Conservation (phyloP, 148 eudicot species). For the Nyssa sinensis region DNA sequence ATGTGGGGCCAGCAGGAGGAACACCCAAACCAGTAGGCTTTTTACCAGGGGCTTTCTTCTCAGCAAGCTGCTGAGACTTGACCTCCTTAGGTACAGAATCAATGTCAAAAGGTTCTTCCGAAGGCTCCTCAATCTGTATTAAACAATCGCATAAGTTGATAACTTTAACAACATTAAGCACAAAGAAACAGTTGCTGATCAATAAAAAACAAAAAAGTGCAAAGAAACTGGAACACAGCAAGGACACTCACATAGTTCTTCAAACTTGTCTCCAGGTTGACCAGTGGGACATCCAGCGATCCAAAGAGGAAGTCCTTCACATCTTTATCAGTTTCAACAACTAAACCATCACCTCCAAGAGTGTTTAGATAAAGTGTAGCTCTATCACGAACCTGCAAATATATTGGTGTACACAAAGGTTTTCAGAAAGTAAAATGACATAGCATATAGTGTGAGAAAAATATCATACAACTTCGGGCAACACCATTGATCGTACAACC, state of each 20-base stretch:
- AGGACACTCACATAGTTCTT: conserved; percentile 74
- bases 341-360: conserved; percentile 78
- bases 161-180: conserved; percentile 8
- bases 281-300: conserved; percentile 76
- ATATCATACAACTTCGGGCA: too few species aligned
- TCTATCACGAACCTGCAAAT: conserved; percentile 93
- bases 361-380: conserved; percentile 87
- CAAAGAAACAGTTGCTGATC: too few species aligned
- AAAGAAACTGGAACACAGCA: not conserved
- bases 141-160: conserved; percentile 11
- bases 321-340: conserved; percentile 78
- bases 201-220: too few species aligned
- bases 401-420: conserved; percentile 11
- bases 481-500: too few species aligned
- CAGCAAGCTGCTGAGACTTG: conserved; percentile 84
- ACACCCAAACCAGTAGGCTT: conserved; percentile 84
- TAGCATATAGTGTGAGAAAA: not conserved
- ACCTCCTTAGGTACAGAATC: conserved; percentile 86
- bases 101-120: conserved; percentile 86
- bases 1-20: conserved; percentile 61
- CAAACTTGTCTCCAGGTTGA: conserved; percentile 83
- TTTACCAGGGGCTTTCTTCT: conserved; percentile 84
- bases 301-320: conserved; percentile 88
- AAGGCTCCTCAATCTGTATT: conserved; percentile 54
- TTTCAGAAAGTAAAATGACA: not conserved